A percentile compares a stretch with the other conserved stretches of the same genome.
Conservation (phyloP, 306 rosid genomes). For the Cucumis hystrix region DNA sequence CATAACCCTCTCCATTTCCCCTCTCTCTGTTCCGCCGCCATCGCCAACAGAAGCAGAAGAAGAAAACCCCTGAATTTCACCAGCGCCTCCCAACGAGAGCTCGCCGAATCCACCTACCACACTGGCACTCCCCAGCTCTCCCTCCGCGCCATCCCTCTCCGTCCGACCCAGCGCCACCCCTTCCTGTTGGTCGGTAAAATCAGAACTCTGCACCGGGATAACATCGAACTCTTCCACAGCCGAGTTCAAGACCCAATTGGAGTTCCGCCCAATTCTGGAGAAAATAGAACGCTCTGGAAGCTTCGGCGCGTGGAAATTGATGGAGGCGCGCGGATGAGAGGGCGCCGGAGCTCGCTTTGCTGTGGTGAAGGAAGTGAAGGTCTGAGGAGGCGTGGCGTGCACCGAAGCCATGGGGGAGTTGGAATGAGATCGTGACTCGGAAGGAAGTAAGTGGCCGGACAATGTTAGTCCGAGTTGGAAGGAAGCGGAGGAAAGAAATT, state of each 20-base stretch:
- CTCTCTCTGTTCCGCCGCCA: slow-evolving; percentile 19
- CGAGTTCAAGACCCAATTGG: slow-evolving; percentile 17
- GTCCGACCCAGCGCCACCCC: slow-evolving; percentile 38
- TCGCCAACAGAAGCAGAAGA: slow-evolving; percentile 38
- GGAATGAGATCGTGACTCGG: background rate
- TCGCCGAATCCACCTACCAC: slow-evolving; percentile 55
- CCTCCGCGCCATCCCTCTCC: slow-evolving; percentile 44
- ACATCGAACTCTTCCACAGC: slow-evolving; percentile 43
- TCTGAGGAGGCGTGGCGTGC: slow-evolving; percentile 41
- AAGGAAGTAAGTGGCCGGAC: background rate
- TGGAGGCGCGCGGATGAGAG: background rate
- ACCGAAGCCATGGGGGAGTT: slow-evolving; percentile 46
- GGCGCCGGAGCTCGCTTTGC: background rate
- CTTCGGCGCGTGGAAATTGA: slow-evolving; percentile 12
- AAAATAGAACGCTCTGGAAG: slow-evolving; percentile 11
- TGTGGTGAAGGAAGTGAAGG: slow-evolving; percentile 29
- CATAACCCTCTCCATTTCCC: slow-evolving; percentile 30
- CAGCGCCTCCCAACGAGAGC: slow-evolving; percentile 55
- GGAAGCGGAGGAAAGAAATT: background rate
- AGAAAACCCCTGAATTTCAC: slow-evolving; percentile 41
- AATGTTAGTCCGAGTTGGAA: slow-evolving; percentile 14
- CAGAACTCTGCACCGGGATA: slow-evolving; percentile 44
- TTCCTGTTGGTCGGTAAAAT: slow-evolving; percentile 55
- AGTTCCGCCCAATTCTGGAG: slow-evolving; percentile 15
- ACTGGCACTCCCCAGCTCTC: slow-evolving; percentile 51